phyloP scores from a whole-genome alignment of 1,139 yeast species.

The Suhomyces kunorum region DNA sequence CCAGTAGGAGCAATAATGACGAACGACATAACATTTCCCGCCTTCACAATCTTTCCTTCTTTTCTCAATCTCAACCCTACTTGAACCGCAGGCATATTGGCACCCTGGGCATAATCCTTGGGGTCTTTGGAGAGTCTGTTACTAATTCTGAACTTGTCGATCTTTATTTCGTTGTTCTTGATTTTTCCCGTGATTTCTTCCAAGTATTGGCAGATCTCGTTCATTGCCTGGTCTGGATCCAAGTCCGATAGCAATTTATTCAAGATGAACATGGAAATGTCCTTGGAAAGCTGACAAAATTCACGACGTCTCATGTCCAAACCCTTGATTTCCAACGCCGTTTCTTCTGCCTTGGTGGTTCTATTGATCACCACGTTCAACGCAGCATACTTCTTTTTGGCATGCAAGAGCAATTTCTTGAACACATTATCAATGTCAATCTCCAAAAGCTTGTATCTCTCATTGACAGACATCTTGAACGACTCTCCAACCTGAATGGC shows the following conservation, averaged over 20 bases:
- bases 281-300: constrained; percentile 89
- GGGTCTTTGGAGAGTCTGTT: constrained; percentile 81
- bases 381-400: constrained; percentile 99
- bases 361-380: constrained; percentile 56
- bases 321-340: constrained; percentile 86
- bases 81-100: constrained; percentile 88
- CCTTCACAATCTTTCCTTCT: constrained; percentile 81
- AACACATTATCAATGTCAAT: constrained; percentile 95
- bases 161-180: constrained; percentile 58
- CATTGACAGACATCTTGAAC: constrained; percentile 84
- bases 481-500: constrained; percentile 83
- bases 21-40: constrained; percentile 88
- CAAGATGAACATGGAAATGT: constrained; percentile 75
- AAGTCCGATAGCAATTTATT: constrained; percentile 68
- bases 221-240: constrained; percentile 78
- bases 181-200: constrained; percentile 62
- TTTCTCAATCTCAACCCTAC: constrained; percentile 81
- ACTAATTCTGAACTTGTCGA: constrained; percentile 69
- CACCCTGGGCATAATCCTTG: constrained; percentile 70
- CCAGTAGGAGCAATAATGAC: constrained; percentile 58
- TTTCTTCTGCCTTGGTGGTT: constrained; percentile 51
- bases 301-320: constrained; percentile 97
- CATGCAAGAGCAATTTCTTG: constrained; percentile 79
- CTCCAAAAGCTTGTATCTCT: constrained; percentile 81
- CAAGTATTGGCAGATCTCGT: constrained; percentile 71